Conservation (phyloP, 495 filamentous ascomycete species). For the Neurospora sp. region DNA sequence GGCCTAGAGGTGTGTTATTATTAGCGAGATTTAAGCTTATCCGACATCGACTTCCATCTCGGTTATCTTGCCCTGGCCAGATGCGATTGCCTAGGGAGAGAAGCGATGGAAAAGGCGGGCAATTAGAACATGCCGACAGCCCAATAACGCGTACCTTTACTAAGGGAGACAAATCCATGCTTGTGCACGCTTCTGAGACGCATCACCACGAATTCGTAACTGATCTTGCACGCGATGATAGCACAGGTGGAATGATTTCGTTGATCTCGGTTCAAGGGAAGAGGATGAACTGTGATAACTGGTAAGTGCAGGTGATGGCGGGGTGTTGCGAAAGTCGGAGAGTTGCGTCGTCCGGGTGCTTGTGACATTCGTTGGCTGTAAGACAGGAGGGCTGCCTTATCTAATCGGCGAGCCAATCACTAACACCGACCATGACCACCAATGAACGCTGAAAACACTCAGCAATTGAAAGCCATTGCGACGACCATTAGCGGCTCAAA, state of each 20-base stretch:
- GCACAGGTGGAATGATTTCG: not conserved
- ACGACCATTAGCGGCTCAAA: not conserved
- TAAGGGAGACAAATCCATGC: not conserved
- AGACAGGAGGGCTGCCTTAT: not conserved
- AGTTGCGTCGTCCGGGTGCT: not conserved
- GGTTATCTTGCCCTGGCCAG: not conserved
- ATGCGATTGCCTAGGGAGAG: not conserved
- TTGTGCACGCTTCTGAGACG: not conserved
- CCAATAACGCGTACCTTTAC: not conserved
- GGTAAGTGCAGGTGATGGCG: not conserved
- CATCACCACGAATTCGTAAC: not conserved
- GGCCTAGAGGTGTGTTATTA: slow-evolving; percentile 45
- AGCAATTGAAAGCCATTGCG: not conserved
- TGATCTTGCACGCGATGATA: not conserved
- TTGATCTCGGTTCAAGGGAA: not conserved
- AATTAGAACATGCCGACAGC: not conserved
- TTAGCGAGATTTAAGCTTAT: not conserved
- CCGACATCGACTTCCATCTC: not conserved
- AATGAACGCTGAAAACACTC: not conserved
- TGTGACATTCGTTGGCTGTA: not conserved
- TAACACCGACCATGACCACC: not conserved
- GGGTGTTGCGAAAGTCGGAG: not conserved
- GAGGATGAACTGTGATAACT: not conserved
- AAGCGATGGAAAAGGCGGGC: not conserved
- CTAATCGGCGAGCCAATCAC: not conserved